Evolutionary conservation across 345 rosid species (phyloP).

Genomic region (Draba incana): DNA sequence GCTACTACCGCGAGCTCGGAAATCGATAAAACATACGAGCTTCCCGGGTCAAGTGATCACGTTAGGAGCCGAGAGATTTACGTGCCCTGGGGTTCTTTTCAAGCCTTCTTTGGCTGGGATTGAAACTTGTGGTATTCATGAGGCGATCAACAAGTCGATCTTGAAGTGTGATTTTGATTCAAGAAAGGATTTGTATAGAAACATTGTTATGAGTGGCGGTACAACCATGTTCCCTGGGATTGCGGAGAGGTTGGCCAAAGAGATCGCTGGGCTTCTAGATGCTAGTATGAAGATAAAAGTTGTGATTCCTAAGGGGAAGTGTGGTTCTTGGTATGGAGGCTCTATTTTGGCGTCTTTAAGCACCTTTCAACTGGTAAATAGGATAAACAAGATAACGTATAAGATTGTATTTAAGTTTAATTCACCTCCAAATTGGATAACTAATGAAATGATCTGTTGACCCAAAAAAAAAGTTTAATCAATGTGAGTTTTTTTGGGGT

Average conservation of each 20-base stretch:
- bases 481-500: neutral
- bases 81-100: conserved; percentile 80
- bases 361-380: conserved; percentile 66
- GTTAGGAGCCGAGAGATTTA: conserved; percentile 72
- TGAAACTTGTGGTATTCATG: conserved; percentile 65
- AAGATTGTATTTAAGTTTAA: neutral
- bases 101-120: conserved; percentile 76
- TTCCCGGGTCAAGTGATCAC: conserved; percentile 76
- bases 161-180: conserved; percentile 68
- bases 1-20: conserved; percentile 58
- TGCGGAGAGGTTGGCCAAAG: conserved; percentile 77
- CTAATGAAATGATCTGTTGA: no score
- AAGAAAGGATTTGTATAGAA: conserved; percentile 62
- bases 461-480: no score
- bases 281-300: conserved; percentile 15
- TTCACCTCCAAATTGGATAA: no score
- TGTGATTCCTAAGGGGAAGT: conserved; percentile 17
- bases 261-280: conserved; percentile 62
- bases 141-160: conserved; percentile 62
- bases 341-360: conserved; percentile 45
- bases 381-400: neutral
- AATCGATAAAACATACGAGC: conserved; percentile 71
- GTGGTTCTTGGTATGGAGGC: conserved; percentile 27
- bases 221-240: conserved; percentile 75
- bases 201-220: conserved; percentile 59